Evolutionary conservation across 257 asterid species (phyloP).

Genomic region (Salvia rosmarinus): DNA sequence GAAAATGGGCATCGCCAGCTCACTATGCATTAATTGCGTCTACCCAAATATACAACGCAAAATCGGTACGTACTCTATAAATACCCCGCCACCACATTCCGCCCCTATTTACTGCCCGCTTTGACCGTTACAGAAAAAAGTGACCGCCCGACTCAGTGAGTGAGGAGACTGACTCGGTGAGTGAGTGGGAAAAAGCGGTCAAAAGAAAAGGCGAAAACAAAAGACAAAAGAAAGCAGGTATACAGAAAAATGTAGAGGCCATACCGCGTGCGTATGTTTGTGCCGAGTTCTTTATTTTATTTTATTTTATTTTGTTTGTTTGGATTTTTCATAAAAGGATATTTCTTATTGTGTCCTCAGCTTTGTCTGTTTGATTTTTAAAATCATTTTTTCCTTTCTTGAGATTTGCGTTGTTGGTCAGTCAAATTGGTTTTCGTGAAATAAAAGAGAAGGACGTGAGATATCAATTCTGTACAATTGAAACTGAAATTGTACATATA

Average conservation of each 20-base stretch:
- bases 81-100: conserved; percentile 12
- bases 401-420: conserved; percentile 53
- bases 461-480: not conserved
- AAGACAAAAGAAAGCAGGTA: conserved; percentile 35
- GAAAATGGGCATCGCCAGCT: conserved; percentile 47
- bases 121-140: conserved; percentile 47
- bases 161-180: not conserved
- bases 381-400: conserved; percentile 14
- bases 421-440: conserved; percentile 28
- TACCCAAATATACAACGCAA: conserved; percentile 3
- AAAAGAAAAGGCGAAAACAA: conserved; percentile 12
- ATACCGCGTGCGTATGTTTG: conserved; percentile 30
- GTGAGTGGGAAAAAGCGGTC: not conserved
- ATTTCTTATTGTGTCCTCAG: not conserved
- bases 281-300: no score
- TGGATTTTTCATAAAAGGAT: conserved; percentile 19
- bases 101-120: conserved; percentile 25
- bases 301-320: not conserved
- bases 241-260: conserved; percentile 29
- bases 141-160: conserved; percentile 20
- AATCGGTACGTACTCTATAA: conserved; percentile 30
- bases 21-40: conserved; percentile 36
- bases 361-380: not conserved
- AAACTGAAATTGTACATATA: not conserved
- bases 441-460: not conserved